phyloP scores from a whole-genome alignment of 495 filamentous ascomycete genomes.

The Aspergillus haitiensis region DNA sequence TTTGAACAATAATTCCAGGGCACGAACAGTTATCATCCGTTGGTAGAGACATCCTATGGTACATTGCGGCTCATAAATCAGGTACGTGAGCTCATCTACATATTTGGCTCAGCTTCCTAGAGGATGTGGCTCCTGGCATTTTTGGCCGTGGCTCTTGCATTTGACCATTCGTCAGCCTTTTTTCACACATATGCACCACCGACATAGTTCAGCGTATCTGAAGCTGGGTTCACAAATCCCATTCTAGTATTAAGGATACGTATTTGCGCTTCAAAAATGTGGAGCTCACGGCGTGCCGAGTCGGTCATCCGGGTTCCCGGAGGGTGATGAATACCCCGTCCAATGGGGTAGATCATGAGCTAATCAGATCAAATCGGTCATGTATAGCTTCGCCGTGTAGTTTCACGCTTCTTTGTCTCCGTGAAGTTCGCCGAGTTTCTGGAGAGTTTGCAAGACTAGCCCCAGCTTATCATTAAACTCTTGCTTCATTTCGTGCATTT shows the following conservation, averaged over 20 bases:
- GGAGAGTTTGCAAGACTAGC: constrained; percentile 8
- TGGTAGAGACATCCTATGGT: not conserved
- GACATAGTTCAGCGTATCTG: too few species aligned
- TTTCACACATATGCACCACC: too few species aligned
- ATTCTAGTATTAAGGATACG: too few species aligned
- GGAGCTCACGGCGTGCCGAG: not conserved
- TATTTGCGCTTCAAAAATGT: not conserved
- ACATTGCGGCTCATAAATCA: not conserved
- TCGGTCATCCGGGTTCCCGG: not conserved
- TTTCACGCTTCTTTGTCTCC: constrained; percentile 4
- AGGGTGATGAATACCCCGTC: not conserved
- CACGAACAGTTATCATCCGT: too few species aligned
- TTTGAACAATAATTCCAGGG: too few species aligned
- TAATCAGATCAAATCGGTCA: not conserved
- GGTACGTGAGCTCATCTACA: not conserved
- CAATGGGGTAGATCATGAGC: not conserved
- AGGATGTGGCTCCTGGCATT: not conserved
- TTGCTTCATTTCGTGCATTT: constrained; percentile 7
- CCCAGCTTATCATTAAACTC: constrained; percentile 11
- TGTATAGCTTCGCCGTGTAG: not conserved
- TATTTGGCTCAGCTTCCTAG: not conserved
- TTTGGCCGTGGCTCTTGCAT: not conserved
- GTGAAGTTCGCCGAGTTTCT: constrained; percentile 1
- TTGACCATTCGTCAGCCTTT: not conserved
- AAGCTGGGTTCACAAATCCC: too few species aligned